These are phyloP conservation scores for Blastobotrys mokoenaii DNA, from an alignment of 805 yeast species.

Conservation along the genomic window DNA sequence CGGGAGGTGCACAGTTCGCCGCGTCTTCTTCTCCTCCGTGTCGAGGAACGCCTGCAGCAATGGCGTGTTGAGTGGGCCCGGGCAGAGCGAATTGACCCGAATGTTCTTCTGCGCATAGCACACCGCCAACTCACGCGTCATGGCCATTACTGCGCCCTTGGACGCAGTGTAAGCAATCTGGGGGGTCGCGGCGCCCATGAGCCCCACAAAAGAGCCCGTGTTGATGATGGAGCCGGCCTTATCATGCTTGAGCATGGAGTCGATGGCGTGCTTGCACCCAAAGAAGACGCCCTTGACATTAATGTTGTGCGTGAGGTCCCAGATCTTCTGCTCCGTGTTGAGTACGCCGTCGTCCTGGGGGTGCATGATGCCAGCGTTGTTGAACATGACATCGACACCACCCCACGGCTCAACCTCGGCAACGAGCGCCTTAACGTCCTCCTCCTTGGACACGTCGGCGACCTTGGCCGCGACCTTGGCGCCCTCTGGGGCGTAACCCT, in stretches of 20 bases:
- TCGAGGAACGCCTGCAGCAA: conserved; percentile 47
- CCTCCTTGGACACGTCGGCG: conserved; percentile 29
- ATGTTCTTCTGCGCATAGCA: conserved; percentile 51
- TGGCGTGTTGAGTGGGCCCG: conserved; percentile 57
- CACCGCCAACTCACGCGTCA: conserved; percentile 39
- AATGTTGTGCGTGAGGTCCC: conserved; percentile 31
- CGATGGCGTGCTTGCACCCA: conserved; percentile 31
- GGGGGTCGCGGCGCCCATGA: conserved; percentile 33
- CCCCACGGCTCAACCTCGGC: conserved; percentile 63
- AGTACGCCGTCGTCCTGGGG: conserved; percentile 26
- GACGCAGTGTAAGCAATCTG: conserved; percentile 34
- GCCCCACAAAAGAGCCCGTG: conserved; percentile 32
- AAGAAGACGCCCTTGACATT: conserved; percentile 32
- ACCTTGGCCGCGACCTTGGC: conserved; percentile 42
- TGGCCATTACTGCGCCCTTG: conserved; percentile 32
- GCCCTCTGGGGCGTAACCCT: conserved; percentile 63
- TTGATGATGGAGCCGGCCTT: conserved; percentile 29
- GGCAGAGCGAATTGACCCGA: conserved; percentile 49
- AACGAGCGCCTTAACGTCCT: conserved; percentile 26
- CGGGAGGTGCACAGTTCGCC: conserved; percentile 35
- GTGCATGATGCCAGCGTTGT: conserved; percentile 75
- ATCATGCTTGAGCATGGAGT: conserved; percentile 23
- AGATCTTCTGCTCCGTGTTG: conserved; percentile 27
- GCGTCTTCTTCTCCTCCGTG: conserved; percentile 42
- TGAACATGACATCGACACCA: conserved; percentile 69